Conservation (phyloP, 345 rosid genomes). For the Ailanthus altissimus region DNA sequence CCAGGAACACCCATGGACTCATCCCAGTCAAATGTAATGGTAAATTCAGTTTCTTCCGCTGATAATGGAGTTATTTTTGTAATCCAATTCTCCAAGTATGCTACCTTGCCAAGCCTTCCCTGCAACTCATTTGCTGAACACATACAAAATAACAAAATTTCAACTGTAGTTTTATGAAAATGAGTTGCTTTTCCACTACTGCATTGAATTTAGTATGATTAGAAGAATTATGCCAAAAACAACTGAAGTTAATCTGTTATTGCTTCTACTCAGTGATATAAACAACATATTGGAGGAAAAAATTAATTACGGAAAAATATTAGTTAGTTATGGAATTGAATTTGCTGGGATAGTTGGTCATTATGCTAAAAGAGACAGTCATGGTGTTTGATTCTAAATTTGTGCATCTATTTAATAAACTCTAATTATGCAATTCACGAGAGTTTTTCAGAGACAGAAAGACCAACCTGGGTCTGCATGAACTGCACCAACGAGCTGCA, state of each 20-base stretch:
- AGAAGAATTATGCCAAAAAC: background rate
- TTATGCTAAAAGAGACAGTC: background rate
- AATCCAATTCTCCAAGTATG: conserved; percentile 68
- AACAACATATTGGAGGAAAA: background rate
- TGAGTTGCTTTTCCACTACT: background rate
- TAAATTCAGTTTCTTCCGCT: conserved; percentile 53
- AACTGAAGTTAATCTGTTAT: background rate
- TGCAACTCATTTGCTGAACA: conserved; percentile 42
- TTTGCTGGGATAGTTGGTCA: background rate
- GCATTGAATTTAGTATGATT: background rate
- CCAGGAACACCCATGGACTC: conserved; percentile 65
- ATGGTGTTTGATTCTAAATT: background rate
- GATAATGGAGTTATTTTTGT: conserved; percentile 46
- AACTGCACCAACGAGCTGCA: conserved; percentile 61
- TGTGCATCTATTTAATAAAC: background rate
- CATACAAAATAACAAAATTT: background rate
- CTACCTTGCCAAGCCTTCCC: conserved; percentile 62
- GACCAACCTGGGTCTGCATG: conserved; percentile 59
- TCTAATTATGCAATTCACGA: conserved; percentile 9
- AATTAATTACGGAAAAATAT: background rate
- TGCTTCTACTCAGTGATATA: background rate
- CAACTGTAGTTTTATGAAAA: background rate
- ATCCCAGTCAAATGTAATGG: conserved; percentile 67
- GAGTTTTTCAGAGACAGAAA: conserved; percentile 13
- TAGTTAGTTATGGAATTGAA: background rate